These are phyloP conservation scores for Tetracentron sinense DNA, from an alignment of 164 flowering plant species.

Conservation along the genomic window DNA sequence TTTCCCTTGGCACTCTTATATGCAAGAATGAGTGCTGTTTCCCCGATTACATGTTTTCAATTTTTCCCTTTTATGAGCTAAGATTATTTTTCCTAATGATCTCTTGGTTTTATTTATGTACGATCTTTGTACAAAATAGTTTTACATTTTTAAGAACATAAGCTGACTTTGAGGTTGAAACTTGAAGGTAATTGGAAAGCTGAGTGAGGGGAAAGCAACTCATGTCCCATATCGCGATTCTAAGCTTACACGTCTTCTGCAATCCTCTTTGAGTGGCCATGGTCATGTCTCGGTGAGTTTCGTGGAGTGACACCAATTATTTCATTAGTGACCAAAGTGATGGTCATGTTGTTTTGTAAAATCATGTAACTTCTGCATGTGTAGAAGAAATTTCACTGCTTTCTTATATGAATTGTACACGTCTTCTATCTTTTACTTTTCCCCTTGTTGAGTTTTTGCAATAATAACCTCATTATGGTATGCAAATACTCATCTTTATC, in stretches of 20 bases:
- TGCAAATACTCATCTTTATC: not conserved
- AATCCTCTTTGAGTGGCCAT: slow-evolving; percentile 93
- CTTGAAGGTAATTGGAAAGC: slow-evolving; percentile 91
- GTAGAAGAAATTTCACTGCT: not conserved
- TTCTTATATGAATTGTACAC: not conserved
- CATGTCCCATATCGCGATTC: slow-evolving; percentile 99
- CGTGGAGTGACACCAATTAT: not conserved
- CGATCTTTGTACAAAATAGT: not conserved
- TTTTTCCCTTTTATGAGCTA: not conserved
- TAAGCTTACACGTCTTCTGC: slow-evolving; percentile 95
- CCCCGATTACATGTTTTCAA: not conserved
- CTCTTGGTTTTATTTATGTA: not conserved
- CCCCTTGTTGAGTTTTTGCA: not conserved
- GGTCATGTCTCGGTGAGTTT: slow-evolving; percentile 96
- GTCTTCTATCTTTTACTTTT: not conserved
- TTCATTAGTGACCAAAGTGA: not conserved
- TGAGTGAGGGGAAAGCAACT: slow-evolving; percentile 93
- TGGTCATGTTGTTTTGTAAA: not conserved
- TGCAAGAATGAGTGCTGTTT: not conserved
- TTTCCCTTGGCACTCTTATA: too few species aligned
- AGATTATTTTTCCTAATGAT: too few species aligned
- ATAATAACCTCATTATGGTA: not conserved
- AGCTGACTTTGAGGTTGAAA: slow-evolving; percentile 17
- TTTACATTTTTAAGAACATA: slow-evolving; percentile 3
- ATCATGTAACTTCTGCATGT: slow-evolving; percentile 1